These are phyloP conservation scores for Diplosphaera chodatii DNA, from an alignment of 139 green algal genomes.

Conservation along the genomic window DNA sequence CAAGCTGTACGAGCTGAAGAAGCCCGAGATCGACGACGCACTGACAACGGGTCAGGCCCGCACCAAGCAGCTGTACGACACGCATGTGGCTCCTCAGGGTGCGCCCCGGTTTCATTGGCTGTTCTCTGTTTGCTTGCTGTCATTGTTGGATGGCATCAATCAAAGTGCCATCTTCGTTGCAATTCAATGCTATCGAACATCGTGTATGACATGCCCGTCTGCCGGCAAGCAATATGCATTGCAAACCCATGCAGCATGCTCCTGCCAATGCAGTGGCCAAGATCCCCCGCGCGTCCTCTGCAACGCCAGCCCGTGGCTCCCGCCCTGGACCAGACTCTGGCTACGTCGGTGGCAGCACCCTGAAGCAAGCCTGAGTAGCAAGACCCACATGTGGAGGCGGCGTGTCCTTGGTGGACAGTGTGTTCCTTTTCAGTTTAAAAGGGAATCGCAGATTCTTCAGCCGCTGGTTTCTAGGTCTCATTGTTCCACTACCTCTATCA, in stretches of 20 bases:
- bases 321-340: not conserved
- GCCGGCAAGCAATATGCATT: too few species aligned
- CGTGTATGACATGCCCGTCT: too few species aligned
- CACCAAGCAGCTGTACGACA: constrained; percentile 24
- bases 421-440: too few species aligned
- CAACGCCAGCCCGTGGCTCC: not conserved
- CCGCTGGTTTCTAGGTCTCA: too few species aligned
- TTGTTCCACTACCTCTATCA: too few species aligned
- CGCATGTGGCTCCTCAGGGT: constrained; percentile 28
- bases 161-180: too few species aligned
- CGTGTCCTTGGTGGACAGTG: too few species aligned
- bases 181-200: too few species aligned
- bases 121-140: too few species aligned
- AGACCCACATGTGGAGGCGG: too few species aligned
- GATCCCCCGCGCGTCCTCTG: constrained; percentile 18
- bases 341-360: not conserved
- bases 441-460: too few species aligned
- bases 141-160: too few species aligned
- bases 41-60: constrained; percentile 23
- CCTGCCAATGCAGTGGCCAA: constrained; percentile 5
- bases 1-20: constrained; percentile 57
- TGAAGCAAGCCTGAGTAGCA: not conserved
- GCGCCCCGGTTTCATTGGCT: not conserved
- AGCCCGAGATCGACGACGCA: constrained; percentile 45
- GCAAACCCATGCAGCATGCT: not conserved